Base-by-base conservation (phyloP, 495 filamentous ascomycete genomes). In the Neurospora sp. region DNA sequence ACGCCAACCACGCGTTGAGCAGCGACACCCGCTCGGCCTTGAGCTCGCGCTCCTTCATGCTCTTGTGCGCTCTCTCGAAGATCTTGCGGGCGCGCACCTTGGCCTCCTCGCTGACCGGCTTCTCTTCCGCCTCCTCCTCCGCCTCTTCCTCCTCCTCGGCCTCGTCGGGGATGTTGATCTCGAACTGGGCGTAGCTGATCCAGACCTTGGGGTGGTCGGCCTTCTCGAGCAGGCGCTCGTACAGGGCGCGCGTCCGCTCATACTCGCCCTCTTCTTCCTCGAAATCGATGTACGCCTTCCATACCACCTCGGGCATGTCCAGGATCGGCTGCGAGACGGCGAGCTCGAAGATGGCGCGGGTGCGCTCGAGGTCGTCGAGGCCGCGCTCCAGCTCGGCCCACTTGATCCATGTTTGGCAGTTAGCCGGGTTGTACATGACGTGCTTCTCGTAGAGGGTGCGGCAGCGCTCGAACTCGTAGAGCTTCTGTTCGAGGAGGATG, bases 171-270 rank as follows among this genome's bases (percentile, higher is more conserved):
- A 94, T 88, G 76, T 95, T 94, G 84, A 98, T 92, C 82, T 99
- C 96, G 81, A 98, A 98, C 77, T 94, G 92, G 16, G 96, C 96
- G 82, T 95, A 99, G 79, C 90, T 92, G 84, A 94, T 97, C 96
- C 96, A 99, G 70, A 99, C 96, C 87, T 98, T 98, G 85, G 97
- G 93, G 78, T 99, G 96, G 79, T 93, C 91, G 20, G 96, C 97
- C 89, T 95, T 97, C 79, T 93, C 84, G 42, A 99, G 86, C 31
- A 99, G 85, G 35, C 96, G 89, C 83, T 98, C 96, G 83, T 98
- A 99, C 69, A 99, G 83, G n/a, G 84, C 80, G 66, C 96, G 86
- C 2, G 93, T 91, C 40, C 89, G 85, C 40, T 93, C 94, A 82
- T 93, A 97, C 81, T 98, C 93, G 71, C 90, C 91, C 79, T 94